Base-by-base conservation (phyloP, 805 yeast genomes). In the Monosporozyma aerobia region DNA sequence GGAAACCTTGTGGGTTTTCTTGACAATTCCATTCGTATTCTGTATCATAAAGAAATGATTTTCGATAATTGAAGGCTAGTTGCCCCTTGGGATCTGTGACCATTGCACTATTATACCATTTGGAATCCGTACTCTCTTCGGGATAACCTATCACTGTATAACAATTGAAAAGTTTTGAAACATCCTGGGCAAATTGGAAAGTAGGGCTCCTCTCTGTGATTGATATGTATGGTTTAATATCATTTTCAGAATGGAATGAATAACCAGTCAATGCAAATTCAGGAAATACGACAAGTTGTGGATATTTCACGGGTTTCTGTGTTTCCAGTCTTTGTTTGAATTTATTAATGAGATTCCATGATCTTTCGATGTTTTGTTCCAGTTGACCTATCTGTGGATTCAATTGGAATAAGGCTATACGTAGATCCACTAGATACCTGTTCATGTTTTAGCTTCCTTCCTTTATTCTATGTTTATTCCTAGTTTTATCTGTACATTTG, bases 261-360 rank as follows among this genome's bases (percentile, higher is more conserved):
- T 90, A 90, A 0, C 97, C 96, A 0, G 95, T 85, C 11, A 90
- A 69, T 0, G 95, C 89, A 49, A 90, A 69, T 61, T 90, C 97
- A 0, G 97, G 96, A 6, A 90, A 74, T 1, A 90, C 77, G 7
- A 90, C 65, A n/a, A 90, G 58, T 63, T 89, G 95, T 1, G 82
- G 79, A 6, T 65, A 63, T 40, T 48, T 19, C 14, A 22, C 5
- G 14, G 11, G 33, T 33, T 19, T 19, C 3, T 30, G 22, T 23
- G 43, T 13, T 29, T 27, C 30, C 6, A 56, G 30, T 37, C 58
- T 27, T 37, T 56, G 53, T 43, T 62, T 59, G 33, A 52, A 54
- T 44, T 61, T 59, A 9, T 71, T 67, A 11, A 81, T 56, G 5
- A 82, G 58, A 2, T 56, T 51, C 48, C 72, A 58, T 1, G 87